phyloP scores from a whole-genome alignment of 257 asterid genomes.

The Ilex aquifolium region DNA sequence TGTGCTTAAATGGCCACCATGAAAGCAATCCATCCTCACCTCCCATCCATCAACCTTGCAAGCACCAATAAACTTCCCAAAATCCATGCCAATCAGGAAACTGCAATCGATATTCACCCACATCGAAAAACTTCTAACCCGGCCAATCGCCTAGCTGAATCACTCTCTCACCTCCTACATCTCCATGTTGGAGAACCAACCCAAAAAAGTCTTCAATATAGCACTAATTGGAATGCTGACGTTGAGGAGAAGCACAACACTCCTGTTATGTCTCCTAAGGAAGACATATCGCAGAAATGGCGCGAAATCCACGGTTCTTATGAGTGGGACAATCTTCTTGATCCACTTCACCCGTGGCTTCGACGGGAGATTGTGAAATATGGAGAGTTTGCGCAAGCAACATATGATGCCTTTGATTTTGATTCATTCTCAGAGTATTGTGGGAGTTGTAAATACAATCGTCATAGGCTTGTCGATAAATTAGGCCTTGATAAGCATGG shows the following conservation, averaged over 20 bases:
- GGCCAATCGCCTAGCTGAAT: slow-evolving; percentile 39
- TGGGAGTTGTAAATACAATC: slow-evolving; percentile 59
- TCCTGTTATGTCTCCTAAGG: slow-evolving; percentile 51
- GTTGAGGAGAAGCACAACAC: slow-evolving; percentile 37
- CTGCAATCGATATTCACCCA: slow-evolving; percentile 10
- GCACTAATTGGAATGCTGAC: slow-evolving; percentile 8
- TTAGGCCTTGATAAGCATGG: slow-evolving; percentile 41
- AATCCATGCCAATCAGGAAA: slow-evolving; percentile 17
- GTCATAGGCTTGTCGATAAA: slow-evolving; percentile 35
- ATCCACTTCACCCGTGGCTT: slow-evolving; percentile 63
- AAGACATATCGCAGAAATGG: slow-evolving; percentile 49
- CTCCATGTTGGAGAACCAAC: slow-evolving; percentile 41
- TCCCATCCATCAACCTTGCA: not conserved
- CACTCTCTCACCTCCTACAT: slow-evolving; percentile 38
- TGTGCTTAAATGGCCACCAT: slow-evolving; percentile 28
- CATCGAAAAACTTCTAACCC: slow-evolving; percentile 24
- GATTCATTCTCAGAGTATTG: slow-evolving; percentile 60
- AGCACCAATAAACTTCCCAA: not conserved
- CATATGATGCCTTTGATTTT: slow-evolving; percentile 67
- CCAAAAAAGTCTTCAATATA: slow-evolving; percentile 19
- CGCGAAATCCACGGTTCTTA: slow-evolving; percentile 47
- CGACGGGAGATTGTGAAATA: slow-evolving; percentile 61
- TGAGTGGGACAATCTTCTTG: slow-evolving; percentile 60
- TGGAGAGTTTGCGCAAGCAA: slow-evolving; percentile 78
- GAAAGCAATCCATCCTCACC: slow-evolving; percentile 14